Evolutionary conservation across 768 basidiomycete genomes (phyloP), one percentile per base, ranked within the genome.

Genomic region (Suillus hirtellus): DNA sequence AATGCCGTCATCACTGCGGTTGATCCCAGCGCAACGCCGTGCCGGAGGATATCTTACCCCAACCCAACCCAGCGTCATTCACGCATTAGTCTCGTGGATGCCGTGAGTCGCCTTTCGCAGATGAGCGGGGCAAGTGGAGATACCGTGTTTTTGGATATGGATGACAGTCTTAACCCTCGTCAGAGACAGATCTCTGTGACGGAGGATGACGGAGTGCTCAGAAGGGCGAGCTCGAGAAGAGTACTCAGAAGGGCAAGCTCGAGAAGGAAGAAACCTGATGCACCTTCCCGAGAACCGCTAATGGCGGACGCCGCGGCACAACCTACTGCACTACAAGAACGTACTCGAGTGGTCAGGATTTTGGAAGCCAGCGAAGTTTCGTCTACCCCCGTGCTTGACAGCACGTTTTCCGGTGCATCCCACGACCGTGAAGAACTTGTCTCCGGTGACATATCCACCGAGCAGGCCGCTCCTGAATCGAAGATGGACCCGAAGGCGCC

Each of bases 81-180:
- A 19, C 65, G 73, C 6, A 60, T 72, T 21, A 75, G 73, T 50
- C 67, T 73, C 27, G 52, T 74, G 2, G 72, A 74, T 56, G 72
- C 74, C 2, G 31, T 38, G 40, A 71, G 70, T 17, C 68, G 72
- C 1, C 66, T 75, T 54, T 73, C 72, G 0, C 43, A 67, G 1
- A 54, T 61, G 0, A 75, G 74, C 19, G 65, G 68, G 35, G 60
- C 65, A 19, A 73, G 72, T 17, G 72, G 72, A 0, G 67, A 71
- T 31, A 75, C 73, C 2, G 61, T 69, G 24, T 73, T 74, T 56
- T 73, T 65, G 27, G 73, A 73, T 19, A 15, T 60, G 17, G 54
- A 60, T 14, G 34, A 49, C 11, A 19, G 8, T 2, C 21, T 3
- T 10, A 14, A n/a, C 27, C 24, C 40, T 31, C 40, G 24, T 58